Evolutionary conservation across 2,329 filamentous ascomycete species (phyloP), one percentile per base, ranked within the genome.

Genomic region (Clonostachys rosea): DNA sequence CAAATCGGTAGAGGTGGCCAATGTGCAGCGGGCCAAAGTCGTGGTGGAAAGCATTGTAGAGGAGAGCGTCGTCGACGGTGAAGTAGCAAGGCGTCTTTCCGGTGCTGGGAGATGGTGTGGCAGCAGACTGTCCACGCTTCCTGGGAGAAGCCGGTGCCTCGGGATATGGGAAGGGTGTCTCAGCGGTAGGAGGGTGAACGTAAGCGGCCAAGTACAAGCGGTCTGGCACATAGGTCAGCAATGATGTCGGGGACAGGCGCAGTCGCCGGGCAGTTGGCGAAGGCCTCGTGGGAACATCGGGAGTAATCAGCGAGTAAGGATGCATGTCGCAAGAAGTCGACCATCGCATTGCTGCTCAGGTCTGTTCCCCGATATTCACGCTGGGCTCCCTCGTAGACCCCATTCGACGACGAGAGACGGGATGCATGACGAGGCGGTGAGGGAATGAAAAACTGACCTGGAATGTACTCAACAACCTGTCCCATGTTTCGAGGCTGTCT

Each of bases 1-100:
- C 92, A 66, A 97, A 99, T 52, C 94, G 83, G 75, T 97, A 99
- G 39, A 99, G 75, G 66, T 99, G 94, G 24, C 94, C 94, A 56
- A 99, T 95, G 73, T 99, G 94, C 50, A 99, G 76, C 60, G 94
- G 94, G 59, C 94, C 94, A 67, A 99, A 99, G 71, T 99, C 94
- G 60, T 95, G 91, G 70, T 97, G 91, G 70, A 99, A 99, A 34
- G 92, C 91, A 67, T 99, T 99, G 78, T 99, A 99, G 42, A 96
- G 79, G 41, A 99, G 83, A 39, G 78, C 86, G 63, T 95, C 89
- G 64, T 99, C 94, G 56, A 97, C 85, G 44, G 90, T 92, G 69
- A 99, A 99, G 73, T 97, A 99, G 64, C 89, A 91, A 1, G 94
- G 94, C 47, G 84, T 72, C 55, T 75, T 52, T 44, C 61, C 54